Conservation (phyloP, 208 protist genomes). For the Trypanosoma melophagium region DNA sequence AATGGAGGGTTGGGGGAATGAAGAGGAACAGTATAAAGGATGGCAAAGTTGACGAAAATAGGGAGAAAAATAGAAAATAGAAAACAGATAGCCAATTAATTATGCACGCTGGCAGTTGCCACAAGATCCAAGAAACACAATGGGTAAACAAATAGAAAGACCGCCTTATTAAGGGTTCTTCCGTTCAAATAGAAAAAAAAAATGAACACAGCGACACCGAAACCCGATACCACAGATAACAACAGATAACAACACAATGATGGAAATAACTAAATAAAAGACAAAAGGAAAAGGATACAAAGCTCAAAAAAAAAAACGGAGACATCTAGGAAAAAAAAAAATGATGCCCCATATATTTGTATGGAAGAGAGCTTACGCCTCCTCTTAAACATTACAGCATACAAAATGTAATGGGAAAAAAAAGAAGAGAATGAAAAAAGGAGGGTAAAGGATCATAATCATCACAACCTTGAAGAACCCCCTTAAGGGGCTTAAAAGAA, state of each 20-base stretch:
- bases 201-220: conserved; percentile 1
- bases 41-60: background rate
- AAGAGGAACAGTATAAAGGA: conserved; percentile 12
- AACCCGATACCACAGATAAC: background rate
- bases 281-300: background rate
- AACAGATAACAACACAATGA: conserved; percentile 13
- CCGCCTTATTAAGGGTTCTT: no score
- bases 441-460: background rate
- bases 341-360: background rate
- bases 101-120: no score
- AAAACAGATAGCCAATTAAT: background rate
- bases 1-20: background rate
- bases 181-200: background rate
- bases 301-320: background rate
- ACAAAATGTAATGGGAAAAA: background rate
- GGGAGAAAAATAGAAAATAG: background rate
- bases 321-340: conserved; percentile 1
- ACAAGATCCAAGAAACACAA: no score
- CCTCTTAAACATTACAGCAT: conserved; percentile 2
- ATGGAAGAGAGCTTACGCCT: conserved; percentile 12
- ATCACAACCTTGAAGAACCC: no score
- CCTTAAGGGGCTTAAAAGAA: no score
- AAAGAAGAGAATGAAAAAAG: conserved; percentile 16
- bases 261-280: background rate
- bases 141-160: no score